phyloP scores from a whole-genome alignment of 1,139 yeast species.

The Spathaspora sp. region DNA sequence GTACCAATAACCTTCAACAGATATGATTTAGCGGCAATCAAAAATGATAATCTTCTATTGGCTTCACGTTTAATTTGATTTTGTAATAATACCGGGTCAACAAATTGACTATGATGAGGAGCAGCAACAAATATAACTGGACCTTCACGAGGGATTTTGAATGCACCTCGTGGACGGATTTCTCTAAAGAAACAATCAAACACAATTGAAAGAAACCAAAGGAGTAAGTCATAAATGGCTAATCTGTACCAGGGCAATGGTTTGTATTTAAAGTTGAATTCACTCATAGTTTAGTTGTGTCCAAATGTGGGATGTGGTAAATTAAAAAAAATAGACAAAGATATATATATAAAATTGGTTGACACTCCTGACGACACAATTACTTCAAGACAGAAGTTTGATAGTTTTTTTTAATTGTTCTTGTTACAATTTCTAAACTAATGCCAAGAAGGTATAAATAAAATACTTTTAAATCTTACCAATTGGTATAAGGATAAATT shows the following conservation, averaged over 20 bases:
- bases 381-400: background rate
- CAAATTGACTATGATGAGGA: slow-evolving; percentile 96
- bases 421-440: background rate
- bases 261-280: slow-evolving; percentile 9
- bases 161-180: slow-evolving; percentile 88
- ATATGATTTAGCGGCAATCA: slow-evolving; percentile 80
- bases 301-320: background rate
- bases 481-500: background rate
- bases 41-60: slow-evolving; percentile 73
- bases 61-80: slow-evolving; percentile 75
- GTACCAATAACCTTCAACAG: slow-evolving; percentile 67
- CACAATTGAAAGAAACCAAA: slow-evolving; percentile 47
- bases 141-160: slow-evolving; percentile 77
- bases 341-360: background rate
- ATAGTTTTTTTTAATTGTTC: background rate
- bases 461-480: background rate
- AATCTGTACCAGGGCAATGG: slow-evolving; percentile 32
- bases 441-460: background rate
- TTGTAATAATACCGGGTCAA: slow-evolving; percentile 85
- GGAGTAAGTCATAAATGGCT: slow-evolving; percentile 45
- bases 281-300: background rate
- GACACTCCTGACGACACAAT: too few species aligned
- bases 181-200: slow-evolving; percentile 78
- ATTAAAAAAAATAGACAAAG: background rate
- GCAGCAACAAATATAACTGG: slow-evolving; percentile 96